A percentile compares a stretch with the other conserved stretches of the same genome.
phyloP scores from a whole-genome alignment of 805 yeast species.

The Yarrowia sp. region DNA sequence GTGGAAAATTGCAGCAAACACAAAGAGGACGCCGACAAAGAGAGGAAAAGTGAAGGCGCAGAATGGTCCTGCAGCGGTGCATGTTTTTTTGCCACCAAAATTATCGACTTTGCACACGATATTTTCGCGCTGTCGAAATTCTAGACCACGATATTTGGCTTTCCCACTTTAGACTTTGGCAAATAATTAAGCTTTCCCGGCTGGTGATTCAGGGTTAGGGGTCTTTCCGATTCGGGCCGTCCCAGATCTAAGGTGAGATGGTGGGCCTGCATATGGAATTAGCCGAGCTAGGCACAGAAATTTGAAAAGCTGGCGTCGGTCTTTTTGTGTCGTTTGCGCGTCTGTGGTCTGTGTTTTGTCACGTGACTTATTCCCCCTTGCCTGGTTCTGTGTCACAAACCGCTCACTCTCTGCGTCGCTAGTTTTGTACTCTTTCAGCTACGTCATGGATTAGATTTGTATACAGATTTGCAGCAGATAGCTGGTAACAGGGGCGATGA shows the following conservation, averaged over 20 bases:
- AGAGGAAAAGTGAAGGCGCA: neutral
- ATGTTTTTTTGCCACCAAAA: too few relatives aligned
- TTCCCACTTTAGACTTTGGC: neutral
- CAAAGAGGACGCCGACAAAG: neutral
- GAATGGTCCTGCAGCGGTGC: neutral
- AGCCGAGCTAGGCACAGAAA: neutral
- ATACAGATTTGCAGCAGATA: neutral
- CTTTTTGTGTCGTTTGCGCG: too few relatives aligned
- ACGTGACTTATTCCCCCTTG: neutral
- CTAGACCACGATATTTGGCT: neutral
- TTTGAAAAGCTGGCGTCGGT: too few relatives aligned
- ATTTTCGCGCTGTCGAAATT: neutral
- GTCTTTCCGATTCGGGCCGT: neutral
- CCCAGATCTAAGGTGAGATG: neutral
- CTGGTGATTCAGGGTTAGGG: neutral
- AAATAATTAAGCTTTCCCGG: neutral
- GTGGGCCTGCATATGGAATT: neutral
- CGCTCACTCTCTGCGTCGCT: too few relatives aligned
- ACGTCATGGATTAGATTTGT: neutral
- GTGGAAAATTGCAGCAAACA: neutral
- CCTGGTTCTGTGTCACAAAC: too few relatives aligned
- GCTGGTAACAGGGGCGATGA: neutral
- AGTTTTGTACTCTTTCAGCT: neutral
- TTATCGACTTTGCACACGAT: neutral
- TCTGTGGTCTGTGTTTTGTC: neutral